These are phyloP conservation scores for Fusarium circinatum DNA, from an alignment of 2,329 filamentous ascomycete species.

Conservation along the genomic window DNA sequence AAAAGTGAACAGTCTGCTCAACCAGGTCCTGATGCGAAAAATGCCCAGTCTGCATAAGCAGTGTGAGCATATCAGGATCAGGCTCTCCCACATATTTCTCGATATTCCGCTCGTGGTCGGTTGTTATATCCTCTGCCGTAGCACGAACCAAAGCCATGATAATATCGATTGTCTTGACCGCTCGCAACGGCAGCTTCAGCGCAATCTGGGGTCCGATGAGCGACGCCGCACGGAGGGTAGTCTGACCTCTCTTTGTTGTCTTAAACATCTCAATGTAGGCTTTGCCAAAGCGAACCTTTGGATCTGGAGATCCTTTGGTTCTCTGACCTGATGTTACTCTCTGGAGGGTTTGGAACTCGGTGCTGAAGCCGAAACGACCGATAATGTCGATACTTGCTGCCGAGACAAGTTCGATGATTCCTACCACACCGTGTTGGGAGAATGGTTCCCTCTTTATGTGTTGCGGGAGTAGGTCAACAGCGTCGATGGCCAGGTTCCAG, in stretches of 20 bases:
- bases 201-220: not conserved
- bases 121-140: not conserved
- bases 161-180: not conserved
- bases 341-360: not conserved
- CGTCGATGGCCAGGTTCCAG: not conserved
- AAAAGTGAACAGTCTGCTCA: not conserved
- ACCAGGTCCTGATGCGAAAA: not conserved
- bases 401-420: not conserved
- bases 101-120: not conserved
- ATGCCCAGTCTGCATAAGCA: not conserved
- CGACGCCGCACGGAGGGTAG: not conserved
- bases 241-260: not conserved
- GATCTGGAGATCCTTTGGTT: not conserved
- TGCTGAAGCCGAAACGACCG: not conserved
- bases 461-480: not conserved
- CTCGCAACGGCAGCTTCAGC: not conserved
- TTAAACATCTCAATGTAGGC: not conserved
- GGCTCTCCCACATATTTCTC: accelerated
- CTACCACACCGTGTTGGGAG: accelerated
- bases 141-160: not conserved
- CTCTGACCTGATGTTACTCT: not conserved
- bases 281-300: not conserved
- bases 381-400: not conserved
- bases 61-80: not conserved
- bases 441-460: not conserved